phyloP scores from a whole-genome alignment of 768 basidiomycete species.

The Amanita inopinata region DNA sequence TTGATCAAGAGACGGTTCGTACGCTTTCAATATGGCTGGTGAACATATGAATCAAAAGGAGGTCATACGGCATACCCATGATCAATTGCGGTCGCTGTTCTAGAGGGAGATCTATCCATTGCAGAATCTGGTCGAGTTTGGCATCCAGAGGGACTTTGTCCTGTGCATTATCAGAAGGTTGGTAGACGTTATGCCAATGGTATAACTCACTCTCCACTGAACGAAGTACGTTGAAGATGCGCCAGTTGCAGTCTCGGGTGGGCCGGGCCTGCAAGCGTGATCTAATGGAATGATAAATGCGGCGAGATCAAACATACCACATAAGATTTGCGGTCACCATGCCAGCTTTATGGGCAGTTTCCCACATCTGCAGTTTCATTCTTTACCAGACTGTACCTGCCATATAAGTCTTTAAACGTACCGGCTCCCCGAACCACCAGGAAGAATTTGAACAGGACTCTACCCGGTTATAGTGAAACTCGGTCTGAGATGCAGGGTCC shows the following conservation, averaged over 20 bases:
- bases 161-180: slow-evolving; percentile 18
- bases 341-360: slow-evolving; percentile 68
- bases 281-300: not conserved
- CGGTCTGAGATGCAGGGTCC: slow-evolving; percentile 53
- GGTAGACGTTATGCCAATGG: slow-evolving; percentile 1
- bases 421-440: slow-evolving; percentile 92
- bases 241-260: slow-evolving; percentile 59
- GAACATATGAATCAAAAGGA: slow-evolving; percentile 7
- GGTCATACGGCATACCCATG: slow-evolving; percentile 36
- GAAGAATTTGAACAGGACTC: slow-evolving; percentile 52
- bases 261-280: slow-evolving; percentile 58
- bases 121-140: slow-evolving; percentile 69
- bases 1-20: slow-evolving; percentile 82
- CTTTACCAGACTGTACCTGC: not conserved
- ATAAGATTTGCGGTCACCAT: slow-evolving; percentile 79
- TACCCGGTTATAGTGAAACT: slow-evolving; percentile 64
- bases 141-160: slow-evolving; percentile 53
- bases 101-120: slow-evolving; percentile 77
- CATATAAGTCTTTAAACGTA: slow-evolving; percentile 20
- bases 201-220: slow-evolving; percentile 55
- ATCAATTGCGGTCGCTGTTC: slow-evolving; percentile 70
- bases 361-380: slow-evolving; percentile 66
- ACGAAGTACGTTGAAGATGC: slow-evolving; percentile 64
- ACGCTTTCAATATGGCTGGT: slow-evolving; percentile 33
- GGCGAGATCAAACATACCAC: slow-evolving; percentile 53